Percentiles rank a stretch among this genome's conserved stretches.
Evolutionary conservation across 495 filamentous ascomycete species (phyloP).

Genomic region (Neurospora sp.): DNA sequence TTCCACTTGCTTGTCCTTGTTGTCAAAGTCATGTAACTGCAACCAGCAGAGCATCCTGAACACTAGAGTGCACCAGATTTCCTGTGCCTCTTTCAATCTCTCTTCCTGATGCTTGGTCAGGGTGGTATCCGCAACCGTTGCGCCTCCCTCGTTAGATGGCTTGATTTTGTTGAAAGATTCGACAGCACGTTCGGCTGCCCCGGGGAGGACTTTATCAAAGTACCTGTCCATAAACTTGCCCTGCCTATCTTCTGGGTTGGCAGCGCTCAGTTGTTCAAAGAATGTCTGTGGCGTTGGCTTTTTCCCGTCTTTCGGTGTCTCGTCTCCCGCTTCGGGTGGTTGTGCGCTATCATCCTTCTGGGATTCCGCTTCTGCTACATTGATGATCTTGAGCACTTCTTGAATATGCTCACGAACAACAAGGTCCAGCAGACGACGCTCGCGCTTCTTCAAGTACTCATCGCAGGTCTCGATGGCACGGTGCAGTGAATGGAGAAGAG

Average conservation of each 20-base stretch:
- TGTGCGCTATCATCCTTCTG: too few species aligned
- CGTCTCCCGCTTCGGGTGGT: too few species aligned
- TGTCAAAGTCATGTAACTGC: conserved; percentile 40
- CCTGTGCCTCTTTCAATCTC: conserved; percentile 3
- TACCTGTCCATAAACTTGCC: conserved; percentile 32
- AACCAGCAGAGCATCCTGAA: conserved; percentile 46
- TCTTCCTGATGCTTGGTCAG: too few species aligned
- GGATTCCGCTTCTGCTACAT: conserved; percentile 6
- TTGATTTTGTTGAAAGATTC: background rate
- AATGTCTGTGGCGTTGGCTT: too few species aligned
- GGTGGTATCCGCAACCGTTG: too few species aligned
- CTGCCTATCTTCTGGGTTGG: conserved; percentile 30
- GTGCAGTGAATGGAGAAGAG: conserved; percentile 28
- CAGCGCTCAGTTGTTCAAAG: conserved; percentile 25
- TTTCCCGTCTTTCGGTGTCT: too few species aligned
- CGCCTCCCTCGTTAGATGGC: too few species aligned
- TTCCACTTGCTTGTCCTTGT: conserved; percentile 31
- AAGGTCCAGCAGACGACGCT: conserved; percentile 16
- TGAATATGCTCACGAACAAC: conserved; percentile 31
- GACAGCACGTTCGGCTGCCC: background rate
- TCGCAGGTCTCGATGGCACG: conserved; percentile 24
- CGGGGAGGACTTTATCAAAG: conserved; percentile 24
- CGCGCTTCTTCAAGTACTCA: conserved; percentile 10
- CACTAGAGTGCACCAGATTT: conserved; percentile 38
- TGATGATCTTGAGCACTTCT: conserved; percentile 25